Conservation (phyloP, 2,329 filamentous ascomycete species). For the Phialophora macrospora region DNA sequence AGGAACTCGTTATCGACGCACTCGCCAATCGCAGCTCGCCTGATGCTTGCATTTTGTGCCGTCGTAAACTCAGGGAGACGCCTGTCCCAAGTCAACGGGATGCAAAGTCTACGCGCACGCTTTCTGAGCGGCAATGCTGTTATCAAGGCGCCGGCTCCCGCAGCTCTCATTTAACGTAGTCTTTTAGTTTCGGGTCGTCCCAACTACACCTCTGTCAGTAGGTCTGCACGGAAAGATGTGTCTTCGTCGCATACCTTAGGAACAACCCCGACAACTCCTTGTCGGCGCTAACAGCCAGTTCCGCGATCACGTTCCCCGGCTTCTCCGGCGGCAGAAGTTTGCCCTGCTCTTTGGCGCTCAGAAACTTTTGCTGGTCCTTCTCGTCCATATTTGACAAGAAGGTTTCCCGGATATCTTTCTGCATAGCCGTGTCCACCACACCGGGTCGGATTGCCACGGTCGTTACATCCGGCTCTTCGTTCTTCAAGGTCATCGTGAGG, state of each 20-base stretch:
- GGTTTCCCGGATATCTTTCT: slow-evolving; percentile 75
- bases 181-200: slow-evolving; percentile 38
- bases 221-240: not conserved
- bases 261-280: slow-evolving; percentile 76
- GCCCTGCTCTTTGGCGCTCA: slow-evolving; percentile 70
- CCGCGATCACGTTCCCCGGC: slow-evolving; percentile 84
- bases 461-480: slow-evolving; percentile 77
- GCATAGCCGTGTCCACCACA: slow-evolving; percentile 88
- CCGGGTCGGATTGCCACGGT: slow-evolving; percentile 77
- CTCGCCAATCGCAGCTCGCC: not conserved
- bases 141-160: not conserved
- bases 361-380: slow-evolving; percentile 67
- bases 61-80: not conserved
- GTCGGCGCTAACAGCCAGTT: slow-evolving; percentile 68
- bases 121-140: not conserved
- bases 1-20: no score
- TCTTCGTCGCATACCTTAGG: slow-evolving; percentile 48
- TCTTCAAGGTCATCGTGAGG: slow-evolving; percentile 70
- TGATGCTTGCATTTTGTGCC: not conserved
- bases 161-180: slow-evolving; percentile 24
- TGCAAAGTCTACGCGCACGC: not conserved
- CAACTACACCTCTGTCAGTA: slow-evolving; percentile 30
- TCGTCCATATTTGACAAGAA: slow-evolving; percentile 66
- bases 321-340: slow-evolving; percentile 79
- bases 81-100: not conserved